A percentile compares a stretch with the other conserved stretches of the same genome.
phyloP scores from a whole-genome alignment of 768 basidiomycete genomes.

The Kondoa malvinella region DNA sequence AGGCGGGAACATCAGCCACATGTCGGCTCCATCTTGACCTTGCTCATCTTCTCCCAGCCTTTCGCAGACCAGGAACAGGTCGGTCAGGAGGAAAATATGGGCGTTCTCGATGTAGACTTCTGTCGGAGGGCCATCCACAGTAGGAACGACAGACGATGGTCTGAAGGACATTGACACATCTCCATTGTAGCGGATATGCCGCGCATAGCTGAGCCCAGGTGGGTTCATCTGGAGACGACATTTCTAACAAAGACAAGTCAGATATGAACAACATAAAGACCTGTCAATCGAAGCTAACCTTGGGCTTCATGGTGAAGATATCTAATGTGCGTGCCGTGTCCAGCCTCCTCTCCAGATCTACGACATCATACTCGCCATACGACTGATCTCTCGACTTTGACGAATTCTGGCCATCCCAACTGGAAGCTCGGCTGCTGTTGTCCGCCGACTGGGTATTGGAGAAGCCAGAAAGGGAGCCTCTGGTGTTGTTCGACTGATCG shows the following conservation, averaged over 20 bases:
- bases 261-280: conserved; percentile 10
- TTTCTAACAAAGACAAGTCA: conserved; percentile 38
- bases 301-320: conserved; percentile 86
- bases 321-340: conserved; percentile 65
- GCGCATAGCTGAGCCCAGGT: conserved; percentile 55
- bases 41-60: conserved; percentile 55
- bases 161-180: conserved; percentile 61
- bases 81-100: conserved; percentile 75
- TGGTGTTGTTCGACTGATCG: neutral
- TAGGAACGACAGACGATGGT: conserved; percentile 37
- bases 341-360: conserved; percentile 53
- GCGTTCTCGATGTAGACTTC: conserved; percentile 60
- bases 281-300: too few species aligned
- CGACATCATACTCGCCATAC: neutral
- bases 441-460: neutral
- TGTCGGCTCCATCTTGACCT: conserved; percentile 40
- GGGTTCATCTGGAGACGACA: conserved; percentile 82
- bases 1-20: conserved; percentile 89
- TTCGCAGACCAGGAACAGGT: conserved; percentile 80
- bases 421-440: neutral
- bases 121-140: conserved; percentile 29
- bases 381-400: neutral
- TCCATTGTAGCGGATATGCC: conserved; percentile 54
- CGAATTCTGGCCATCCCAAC: neutral
- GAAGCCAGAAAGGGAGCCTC: neutral